A percentile compares a stretch with the other conserved stretches of the same genome.
These are phyloP conservation scores for Aquilaria agallochum DNA, from an alignment of 441 rosid species.

Conservation along the genomic window DNA sequence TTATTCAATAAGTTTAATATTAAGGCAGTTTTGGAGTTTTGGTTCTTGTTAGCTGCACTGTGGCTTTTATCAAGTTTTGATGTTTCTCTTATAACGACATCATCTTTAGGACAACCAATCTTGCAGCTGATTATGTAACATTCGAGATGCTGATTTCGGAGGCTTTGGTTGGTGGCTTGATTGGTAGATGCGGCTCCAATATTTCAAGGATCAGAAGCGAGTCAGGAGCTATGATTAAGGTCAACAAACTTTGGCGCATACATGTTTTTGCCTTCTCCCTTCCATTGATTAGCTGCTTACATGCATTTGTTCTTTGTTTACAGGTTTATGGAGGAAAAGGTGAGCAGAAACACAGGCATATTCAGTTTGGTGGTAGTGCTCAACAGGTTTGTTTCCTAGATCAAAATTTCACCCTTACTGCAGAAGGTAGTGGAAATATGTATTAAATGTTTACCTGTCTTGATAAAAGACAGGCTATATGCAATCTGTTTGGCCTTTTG, in stretches of 20 bases:
- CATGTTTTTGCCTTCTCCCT: neutral
- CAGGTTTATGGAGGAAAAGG: conserved; percentile 72
- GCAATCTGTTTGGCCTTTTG: too few species aligned
- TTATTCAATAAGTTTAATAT: conserved; percentile 22
- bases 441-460: too few species aligned
- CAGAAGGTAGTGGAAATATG: too few species aligned
- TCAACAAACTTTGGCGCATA: conserved; percentile 10
- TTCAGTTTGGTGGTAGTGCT: conserved; percentile 59
- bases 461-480: too few species aligned
- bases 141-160: conserved; percentile 65
- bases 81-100: conserved; percentile 44
- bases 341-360: conserved; percentile 47
- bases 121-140: conserved; percentile 69
- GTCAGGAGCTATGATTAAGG: conserved; percentile 69
- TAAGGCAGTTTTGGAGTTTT: neutral
- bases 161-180: conserved; percentile 59
- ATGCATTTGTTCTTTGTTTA: neutral
- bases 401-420: neutral
- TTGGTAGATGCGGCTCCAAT: conserved; percentile 59
- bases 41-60: conserved; percentile 24
- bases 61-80: conserved; percentile 35
- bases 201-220: conserved; percentile 66
- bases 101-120: conserved; percentile 63
- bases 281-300: neutral
- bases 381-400: conserved; percentile 37